A percentile compares a stretch with the other conserved stretches of the same genome.
phyloP scores from a whole-genome alignment of 2,329 filamentous ascomycete species.

The Bipolaris victoriae region DNA sequence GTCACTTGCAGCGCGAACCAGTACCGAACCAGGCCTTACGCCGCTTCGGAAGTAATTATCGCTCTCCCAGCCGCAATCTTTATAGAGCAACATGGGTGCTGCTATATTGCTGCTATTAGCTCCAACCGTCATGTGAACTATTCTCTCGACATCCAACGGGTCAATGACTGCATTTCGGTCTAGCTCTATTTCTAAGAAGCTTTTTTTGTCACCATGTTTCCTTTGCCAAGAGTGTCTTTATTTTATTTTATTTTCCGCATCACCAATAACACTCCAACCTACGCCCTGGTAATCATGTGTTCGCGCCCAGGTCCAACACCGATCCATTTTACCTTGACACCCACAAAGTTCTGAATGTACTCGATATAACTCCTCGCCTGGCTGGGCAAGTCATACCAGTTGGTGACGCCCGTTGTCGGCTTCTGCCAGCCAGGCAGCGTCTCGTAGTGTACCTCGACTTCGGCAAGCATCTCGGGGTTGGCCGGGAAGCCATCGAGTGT shows the following conservation, averaged over 20 bases:
- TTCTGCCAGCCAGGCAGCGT: slow-evolving; percentile 73
- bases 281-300: slow-evolving; percentile 64
- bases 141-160: neutral
- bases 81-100: neutral
- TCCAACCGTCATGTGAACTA: neutral
- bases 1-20: neutral
- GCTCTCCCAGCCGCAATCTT: neutral
- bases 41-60: neutral
- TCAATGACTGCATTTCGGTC: slow-evolving; percentile 6
- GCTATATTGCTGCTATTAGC: neutral
- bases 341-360: slow-evolving; percentile 70
- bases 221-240: neutral
- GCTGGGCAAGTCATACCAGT: slow-evolving; percentile 67
- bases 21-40: neutral
- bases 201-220: neutral
- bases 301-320: slow-evolving; percentile 70
- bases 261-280: slow-evolving; percentile 2
- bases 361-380: slow-evolving; percentile 70
- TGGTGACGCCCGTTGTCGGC: slow-evolving; percentile 65
- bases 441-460: slow-evolving; percentile 69
- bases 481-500: slow-evolving; percentile 69
- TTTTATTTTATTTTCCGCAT: neutral
- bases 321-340: slow-evolving; percentile 68
- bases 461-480: slow-evolving; percentile 63
- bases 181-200: slow-evolving; percentile 13